These are phyloP conservation scores for Linnemannia elongata DNA, from an alignment of 192 early-diverging fungal genomes.

Conservation along the genomic window DNA sequence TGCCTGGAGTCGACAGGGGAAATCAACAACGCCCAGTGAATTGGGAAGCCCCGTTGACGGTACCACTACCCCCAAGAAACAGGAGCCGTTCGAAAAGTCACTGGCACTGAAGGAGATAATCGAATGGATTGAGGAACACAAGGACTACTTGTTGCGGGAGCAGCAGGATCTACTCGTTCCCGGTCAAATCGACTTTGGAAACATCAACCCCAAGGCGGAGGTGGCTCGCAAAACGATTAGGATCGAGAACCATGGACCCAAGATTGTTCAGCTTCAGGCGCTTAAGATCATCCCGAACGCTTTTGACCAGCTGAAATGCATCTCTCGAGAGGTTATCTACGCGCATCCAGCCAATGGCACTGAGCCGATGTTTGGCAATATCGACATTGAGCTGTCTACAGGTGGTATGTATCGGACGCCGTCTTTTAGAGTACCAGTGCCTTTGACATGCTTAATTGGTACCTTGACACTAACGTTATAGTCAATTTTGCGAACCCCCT, in stretches of 20 bases:
- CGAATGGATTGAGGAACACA: conserved; percentile 49
- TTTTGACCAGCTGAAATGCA: conserved; percentile 35
- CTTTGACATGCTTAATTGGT: not conserved
- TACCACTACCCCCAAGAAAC: conserved; percentile 26
- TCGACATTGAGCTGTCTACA: conserved; percentile 35
- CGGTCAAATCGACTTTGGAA: conserved; percentile 47
- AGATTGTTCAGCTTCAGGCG: conserved; percentile 36
- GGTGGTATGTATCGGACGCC: conserved; percentile 23
- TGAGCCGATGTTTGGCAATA: conserved; percentile 55
- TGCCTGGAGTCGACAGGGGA: conserved; percentile 46
- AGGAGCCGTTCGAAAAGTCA: conserved; percentile 52
- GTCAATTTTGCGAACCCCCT: not conserved
- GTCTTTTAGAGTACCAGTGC: not conserved
- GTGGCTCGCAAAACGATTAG: conserved; percentile 28
- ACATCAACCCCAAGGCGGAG: conserved; percentile 42
- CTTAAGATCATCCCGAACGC: conserved; percentile 46
- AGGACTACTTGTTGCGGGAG: conserved; percentile 42
- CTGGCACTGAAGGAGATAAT: conserved; percentile 45
- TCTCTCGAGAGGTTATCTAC: conserved; percentile 22
- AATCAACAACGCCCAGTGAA: conserved; percentile 42
- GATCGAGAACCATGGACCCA: conserved; percentile 47
- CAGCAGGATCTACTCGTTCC: conserved; percentile 40
- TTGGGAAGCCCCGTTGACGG: conserved; percentile 45
- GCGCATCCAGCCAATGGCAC: conserved; percentile 49
- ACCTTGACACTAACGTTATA: not conserved